These are phyloP conservation scores for Cadophora sp. DNA, from an alignment of 2,329 filamentous ascomycete species.

Conservation along the genomic window DNA sequence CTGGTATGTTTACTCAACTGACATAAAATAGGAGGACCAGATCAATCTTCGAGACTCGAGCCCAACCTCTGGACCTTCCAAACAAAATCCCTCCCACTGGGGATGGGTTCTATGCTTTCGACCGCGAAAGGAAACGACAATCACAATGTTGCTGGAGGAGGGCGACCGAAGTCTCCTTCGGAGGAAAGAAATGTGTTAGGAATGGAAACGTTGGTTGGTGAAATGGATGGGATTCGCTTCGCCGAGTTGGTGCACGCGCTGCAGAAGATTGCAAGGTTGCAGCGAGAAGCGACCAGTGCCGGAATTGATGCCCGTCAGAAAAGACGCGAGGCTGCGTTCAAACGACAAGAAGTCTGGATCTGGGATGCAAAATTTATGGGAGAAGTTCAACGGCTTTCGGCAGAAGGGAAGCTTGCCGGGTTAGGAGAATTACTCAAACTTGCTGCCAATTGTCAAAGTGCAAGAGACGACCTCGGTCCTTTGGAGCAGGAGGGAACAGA, in stretches of 20 bases:
- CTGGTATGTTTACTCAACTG: no score
- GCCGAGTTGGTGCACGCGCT: conserved; percentile 29
- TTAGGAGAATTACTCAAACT: conserved; percentile 29
- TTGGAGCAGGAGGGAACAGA: conserved; percentile 32
- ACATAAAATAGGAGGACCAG: no score
- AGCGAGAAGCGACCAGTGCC: conserved; percentile 28
- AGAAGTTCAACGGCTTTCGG: conserved; percentile 35
- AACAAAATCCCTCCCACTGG: not conserved
- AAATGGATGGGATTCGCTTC: conserved; percentile 21
- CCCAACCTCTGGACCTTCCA: no score
- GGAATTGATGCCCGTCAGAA: conserved; percentile 37
- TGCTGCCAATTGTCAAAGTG: conserved; percentile 33
- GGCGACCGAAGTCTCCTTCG: no score
- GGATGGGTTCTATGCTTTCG: conserved; percentile 10
- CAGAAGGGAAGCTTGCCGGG: conserved; percentile 25
- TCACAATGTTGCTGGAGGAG: not conserved
- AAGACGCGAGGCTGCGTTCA: conserved; percentile 33
- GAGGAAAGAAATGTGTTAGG: no score
- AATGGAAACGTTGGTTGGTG: not conserved
- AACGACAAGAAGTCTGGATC: conserved; percentile 33
- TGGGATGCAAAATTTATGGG: conserved; percentile 39
- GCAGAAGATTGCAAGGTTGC: conserved; percentile 27
- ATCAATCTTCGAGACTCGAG: no score
- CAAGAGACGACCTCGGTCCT: conserved; percentile 37
- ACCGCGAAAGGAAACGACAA: not conserved